A percentile compares a stretch with the other conserved stretches of the same genome.
These are phyloP conservation scores for Falciphora oryzae DNA, from an alignment of 2,329 filamentous ascomycete species.

Conservation along the genomic window DNA sequence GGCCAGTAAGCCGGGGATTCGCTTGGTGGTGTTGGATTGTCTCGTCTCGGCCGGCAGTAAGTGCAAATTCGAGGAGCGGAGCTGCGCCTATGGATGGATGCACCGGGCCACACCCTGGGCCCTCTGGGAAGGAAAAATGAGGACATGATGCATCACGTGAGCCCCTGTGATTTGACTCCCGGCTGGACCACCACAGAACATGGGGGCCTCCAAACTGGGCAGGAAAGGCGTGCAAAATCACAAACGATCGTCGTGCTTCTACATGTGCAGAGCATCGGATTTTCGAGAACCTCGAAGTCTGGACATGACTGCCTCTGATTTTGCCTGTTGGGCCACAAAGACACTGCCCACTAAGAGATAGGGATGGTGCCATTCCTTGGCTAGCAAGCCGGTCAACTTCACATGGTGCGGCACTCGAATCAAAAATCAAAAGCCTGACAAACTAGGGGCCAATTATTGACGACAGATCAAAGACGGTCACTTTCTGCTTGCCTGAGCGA, in stretches of 20 bases:
- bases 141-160: conserved; percentile 5
- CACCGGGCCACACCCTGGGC: background rate
- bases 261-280: background rate
- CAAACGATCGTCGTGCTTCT: background rate
- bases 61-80: background rate
- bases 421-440: too few species aligned
- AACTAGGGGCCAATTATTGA: too few species aligned
- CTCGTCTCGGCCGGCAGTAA: background rate
- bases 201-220: background rate
- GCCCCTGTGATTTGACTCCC: background rate
- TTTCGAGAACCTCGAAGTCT: background rate
- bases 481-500: background rate
- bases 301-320: too few species aligned
- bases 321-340: too few species aligned
- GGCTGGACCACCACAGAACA: conserved; percentile 1
- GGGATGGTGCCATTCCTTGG: background rate
- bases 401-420: too few species aligned
- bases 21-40: background rate
- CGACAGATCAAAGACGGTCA: too few species aligned
- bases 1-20: background rate
- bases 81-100: background rate
- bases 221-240: background rate
- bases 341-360: too few species aligned
- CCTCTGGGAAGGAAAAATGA: background rate
- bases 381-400: background rate